phyloP scores from a whole-genome alignment of 139 green algal genomes.

The Ettlia oleoabundans region DNA sequence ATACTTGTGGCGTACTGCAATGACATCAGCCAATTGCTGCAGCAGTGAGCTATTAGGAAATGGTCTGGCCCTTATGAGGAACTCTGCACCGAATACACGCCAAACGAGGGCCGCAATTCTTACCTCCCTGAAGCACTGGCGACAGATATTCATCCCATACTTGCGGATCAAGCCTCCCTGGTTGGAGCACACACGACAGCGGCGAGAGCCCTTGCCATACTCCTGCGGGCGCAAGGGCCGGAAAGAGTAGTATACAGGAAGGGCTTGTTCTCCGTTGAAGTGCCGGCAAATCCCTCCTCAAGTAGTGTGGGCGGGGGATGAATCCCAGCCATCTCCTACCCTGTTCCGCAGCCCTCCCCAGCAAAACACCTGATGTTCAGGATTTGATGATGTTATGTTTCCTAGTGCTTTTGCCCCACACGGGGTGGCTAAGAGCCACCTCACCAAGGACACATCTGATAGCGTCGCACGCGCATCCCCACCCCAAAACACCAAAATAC shows the following conservation, averaged over 20 bases:
- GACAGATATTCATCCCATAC: conserved; percentile 99
- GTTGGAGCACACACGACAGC: conserved; percentile 98
- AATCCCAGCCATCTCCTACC: no score
- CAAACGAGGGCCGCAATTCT: background rate
- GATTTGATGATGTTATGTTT: no score
- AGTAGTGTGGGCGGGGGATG: no score
- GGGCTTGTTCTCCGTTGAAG: background rate
- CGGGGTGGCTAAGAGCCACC: no score
- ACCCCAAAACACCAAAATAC: background rate
- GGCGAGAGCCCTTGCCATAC: conserved; percentile 75
- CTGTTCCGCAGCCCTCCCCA: no score
- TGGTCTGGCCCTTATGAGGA: no score
- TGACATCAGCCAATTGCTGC: background rate
- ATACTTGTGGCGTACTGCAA: conserved; percentile 92
- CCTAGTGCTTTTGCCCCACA: no score
- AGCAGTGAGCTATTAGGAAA: no score
- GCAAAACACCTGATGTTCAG: no score
- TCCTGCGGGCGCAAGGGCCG: background rate
- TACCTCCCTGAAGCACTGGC: conserved; percentile 96
- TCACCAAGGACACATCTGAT: no score
- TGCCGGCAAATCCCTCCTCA: no score
- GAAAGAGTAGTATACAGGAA: background rate
- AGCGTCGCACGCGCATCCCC: background rate
- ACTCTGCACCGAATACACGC: background rate
- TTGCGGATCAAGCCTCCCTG: conserved; percentile 97